phyloP scores from a whole-genome alignment of 352 stramenopile genomes.

The Phytophthora pisi region DNA sequence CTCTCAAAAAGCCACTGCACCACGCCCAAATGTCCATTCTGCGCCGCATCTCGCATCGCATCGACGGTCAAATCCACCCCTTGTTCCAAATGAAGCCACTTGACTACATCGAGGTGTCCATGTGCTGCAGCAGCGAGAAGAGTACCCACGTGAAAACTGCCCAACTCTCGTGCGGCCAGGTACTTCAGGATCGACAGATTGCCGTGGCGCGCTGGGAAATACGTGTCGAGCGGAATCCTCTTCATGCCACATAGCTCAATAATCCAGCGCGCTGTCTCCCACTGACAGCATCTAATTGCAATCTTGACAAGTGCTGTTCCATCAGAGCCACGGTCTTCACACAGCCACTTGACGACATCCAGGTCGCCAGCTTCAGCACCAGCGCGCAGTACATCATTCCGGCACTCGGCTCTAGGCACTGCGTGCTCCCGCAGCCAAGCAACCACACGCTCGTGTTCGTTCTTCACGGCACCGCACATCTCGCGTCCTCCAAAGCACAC shows the following conservation, averaged over 20 bases:
- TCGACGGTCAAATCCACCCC: not conserved
- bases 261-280: constrained; percentile 26
- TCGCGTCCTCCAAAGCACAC: constrained; percentile 17
- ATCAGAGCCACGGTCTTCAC: constrained; percentile 14
- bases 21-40: constrained; percentile 11
- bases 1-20: constrained; percentile 24
- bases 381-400: constrained; percentile 12
- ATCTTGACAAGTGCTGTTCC: constrained; percentile 2
- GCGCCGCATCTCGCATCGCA: constrained; percentile 8
- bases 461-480: constrained; percentile 31
- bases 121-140: constrained; percentile 13
- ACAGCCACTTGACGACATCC: constrained; percentile 19
- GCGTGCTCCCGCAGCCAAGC: constrained; percentile 44
- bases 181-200: constrained; percentile 26
- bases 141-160: not conserved
- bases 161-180: constrained; percentile 5
- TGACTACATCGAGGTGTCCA: constrained; percentile 23
- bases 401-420: constrained; percentile 8
- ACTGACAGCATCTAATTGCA: constrained; percentile 6
- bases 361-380: constrained; percentile 16
- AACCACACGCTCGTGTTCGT: constrained; percentile 46
- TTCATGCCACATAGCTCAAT: constrained; percentile 17
- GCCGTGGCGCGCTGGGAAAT: constrained; percentile 14
- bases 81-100: constrained; percentile 24
- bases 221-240: not conserved